Conservation (phyloP, 345 rosid species). For the Euclidium syriacum region DNA sequence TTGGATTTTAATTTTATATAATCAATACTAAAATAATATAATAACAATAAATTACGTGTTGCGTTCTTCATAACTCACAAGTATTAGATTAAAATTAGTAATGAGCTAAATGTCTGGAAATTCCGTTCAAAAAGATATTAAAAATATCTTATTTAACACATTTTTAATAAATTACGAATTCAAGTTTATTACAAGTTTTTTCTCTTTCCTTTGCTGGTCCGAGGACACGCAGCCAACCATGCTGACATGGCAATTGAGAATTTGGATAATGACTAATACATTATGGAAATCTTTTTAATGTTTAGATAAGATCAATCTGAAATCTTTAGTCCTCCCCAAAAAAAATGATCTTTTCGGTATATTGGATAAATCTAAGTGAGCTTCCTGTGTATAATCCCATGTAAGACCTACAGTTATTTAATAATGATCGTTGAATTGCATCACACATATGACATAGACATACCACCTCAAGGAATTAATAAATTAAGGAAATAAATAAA, state of each 20-base stretch:
- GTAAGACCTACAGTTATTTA: neutral
- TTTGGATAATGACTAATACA: slow-evolving; percentile 16
- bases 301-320: slow-evolving; percentile 25
- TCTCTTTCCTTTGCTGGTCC: neutral
- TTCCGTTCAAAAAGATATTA: too few relatives aligned
- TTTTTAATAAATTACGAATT: neutral
- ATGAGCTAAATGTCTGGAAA: too few relatives aligned
- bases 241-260: slow-evolving; percentile 1
- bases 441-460: too few relatives aligned
- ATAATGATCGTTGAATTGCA: slow-evolving; percentile 1
- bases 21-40: too few relatives aligned
- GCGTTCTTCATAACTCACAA: too few relatives aligned
- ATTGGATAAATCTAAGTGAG: neutral
- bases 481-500: too few relatives aligned
- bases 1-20: too few relatives aligned
- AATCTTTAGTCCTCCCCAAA: neutral
- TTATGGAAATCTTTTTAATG: neutral
- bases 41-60: too few relatives aligned
- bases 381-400: neutral
- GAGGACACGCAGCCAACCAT: neutral
- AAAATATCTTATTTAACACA: neutral
- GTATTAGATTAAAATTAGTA: neutral
- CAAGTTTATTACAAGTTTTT: neutral
- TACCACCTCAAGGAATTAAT: neutral
- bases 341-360: neutral